phyloP scores from a whole-genome alignment of 2,329 filamentous ascomycete genomes.

The Monosporascus sp. region DNA sequence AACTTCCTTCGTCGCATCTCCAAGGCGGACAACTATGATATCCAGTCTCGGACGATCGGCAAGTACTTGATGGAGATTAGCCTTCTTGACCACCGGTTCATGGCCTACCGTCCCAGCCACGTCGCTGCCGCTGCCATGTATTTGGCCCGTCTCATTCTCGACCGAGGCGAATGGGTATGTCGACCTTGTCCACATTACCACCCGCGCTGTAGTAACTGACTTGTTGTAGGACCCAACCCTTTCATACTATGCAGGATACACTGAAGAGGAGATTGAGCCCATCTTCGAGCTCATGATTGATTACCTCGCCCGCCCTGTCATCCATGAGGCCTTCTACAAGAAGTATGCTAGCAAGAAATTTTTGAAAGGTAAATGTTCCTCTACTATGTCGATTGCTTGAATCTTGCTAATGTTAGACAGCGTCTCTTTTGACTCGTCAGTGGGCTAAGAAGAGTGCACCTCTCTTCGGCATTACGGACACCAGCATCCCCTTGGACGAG shows the following conservation, averaged over 20 bases:
- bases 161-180: slow-evolving; percentile 86
- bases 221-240: slow-evolving; percentile 69
- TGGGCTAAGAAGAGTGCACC: slow-evolving; percentile 83
- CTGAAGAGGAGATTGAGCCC: slow-evolving; percentile 86
- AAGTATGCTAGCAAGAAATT: slow-evolving; percentile 99
- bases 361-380: slow-evolving; percentile 73
- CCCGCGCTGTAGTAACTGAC: slow-evolving; percentile 23
- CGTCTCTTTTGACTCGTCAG: slow-evolving; percentile 82
- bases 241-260: slow-evolving; percentile 87
- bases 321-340: slow-evolving; percentile 98
- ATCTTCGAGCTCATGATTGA: slow-evolving; percentile 94
- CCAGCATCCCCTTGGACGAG: slow-evolving; percentile 46
- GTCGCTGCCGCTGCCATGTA: slow-evolving; percentile 94
- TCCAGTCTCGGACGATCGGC: slow-evolving; percentile 91
- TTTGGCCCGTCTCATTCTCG: slow-evolving; percentile 81
- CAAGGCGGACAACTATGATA: slow-evolving; percentile 99
- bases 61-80: slow-evolving; percentile 99
- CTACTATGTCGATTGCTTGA: slow-evolving; percentile 18
- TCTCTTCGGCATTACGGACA: slow-evolving; percentile 50
- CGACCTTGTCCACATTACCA: neutral
- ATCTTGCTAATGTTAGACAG: slow-evolving; percentile 41
- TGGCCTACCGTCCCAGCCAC: slow-evolving; percentile 83
- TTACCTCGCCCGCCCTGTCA: slow-evolving; percentile 84
- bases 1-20: slow-evolving; percentile 98
- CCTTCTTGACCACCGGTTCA: slow-evolving; percentile 89